phyloP scores from a whole-genome alignment of 1,284 basidiomycete genomes.

The Microbotryomycetes sp. region DNA sequence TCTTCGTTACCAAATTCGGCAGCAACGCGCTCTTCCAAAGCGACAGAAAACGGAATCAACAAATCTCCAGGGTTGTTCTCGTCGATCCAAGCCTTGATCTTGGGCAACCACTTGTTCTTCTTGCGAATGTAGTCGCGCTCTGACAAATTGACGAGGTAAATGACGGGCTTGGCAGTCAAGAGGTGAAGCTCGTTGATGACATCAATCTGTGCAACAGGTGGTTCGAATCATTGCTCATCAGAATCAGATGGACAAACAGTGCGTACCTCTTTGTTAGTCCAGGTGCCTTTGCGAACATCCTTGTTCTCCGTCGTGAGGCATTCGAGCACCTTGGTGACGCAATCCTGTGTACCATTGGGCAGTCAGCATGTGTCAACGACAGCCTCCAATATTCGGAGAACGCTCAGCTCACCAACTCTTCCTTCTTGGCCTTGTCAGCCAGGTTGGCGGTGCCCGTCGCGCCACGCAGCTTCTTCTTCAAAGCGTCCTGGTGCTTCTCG shows the following conservation, averaged over 20 bases:
- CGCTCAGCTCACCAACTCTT: slow-evolving; percentile 68
- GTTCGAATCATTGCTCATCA: no score
- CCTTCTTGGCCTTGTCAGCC: slow-evolving; percentile 92
- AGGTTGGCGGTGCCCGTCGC: slow-evolving; percentile 66
- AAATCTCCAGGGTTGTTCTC: slow-evolving; percentile 91
- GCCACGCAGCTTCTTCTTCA: slow-evolving; percentile 63
- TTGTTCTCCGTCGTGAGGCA: slow-evolving; percentile 71
- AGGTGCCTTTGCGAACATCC: slow-evolving; percentile 89
- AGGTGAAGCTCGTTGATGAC: slow-evolving; percentile 87
- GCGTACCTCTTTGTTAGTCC: slow-evolving; percentile 94
- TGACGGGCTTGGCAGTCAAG: slow-evolving; percentile 94
- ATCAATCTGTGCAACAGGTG: slow-evolving; percentile 61
- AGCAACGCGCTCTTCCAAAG: slow-evolving; percentile 85
- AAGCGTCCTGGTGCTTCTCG: slow-evolving; percentile 75
- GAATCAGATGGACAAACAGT: background rate
- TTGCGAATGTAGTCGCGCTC: slow-evolving; percentile 93
- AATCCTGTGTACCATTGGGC: slow-evolving; percentile 50
- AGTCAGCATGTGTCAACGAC: no score
- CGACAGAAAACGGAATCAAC: slow-evolving; percentile 94
- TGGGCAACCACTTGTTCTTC: slow-evolving; percentile 99
- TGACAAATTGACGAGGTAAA: slow-evolving; percentile 95
- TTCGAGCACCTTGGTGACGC: slow-evolving; percentile 76
- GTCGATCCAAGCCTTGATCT: slow-evolving; percentile 99
- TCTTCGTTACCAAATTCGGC: slow-evolving; percentile 53
- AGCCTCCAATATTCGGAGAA: background rate